A percentile compares a stretch with the other conserved stretches of the same genome.
Evolutionary conservation across 179 eudicot genomes (phyloP).

Genomic region (Beta lomatogona): DNA sequence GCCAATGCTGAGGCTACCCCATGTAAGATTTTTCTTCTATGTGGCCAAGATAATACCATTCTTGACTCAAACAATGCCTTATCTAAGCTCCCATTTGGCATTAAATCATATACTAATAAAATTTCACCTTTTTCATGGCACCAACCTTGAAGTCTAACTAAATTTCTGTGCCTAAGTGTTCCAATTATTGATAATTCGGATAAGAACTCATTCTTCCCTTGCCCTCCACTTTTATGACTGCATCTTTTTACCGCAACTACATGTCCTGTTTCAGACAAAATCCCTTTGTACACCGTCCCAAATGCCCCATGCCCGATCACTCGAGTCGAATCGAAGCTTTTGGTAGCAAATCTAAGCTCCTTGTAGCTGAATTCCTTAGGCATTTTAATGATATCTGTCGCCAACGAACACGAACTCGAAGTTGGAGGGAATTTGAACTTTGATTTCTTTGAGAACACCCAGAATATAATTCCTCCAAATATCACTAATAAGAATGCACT

Average conservation of each 20-base stretch:
- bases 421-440: constrained; percentile 16
- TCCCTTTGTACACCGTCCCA: constrained; percentile 65
- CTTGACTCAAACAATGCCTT: constrained; percentile 47
- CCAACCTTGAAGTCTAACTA: constrained; percentile 51
- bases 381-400: constrained; percentile 40
- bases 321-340: constrained; percentile 45
- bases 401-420: constrained; percentile 26
- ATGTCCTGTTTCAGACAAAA: constrained; percentile 44
- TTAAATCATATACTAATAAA: constrained; percentile 39
- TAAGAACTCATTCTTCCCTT: constrained; percentile 57
- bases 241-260: constrained; percentile 62
- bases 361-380: constrained; percentile 65
- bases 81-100: constrained; percentile 50
- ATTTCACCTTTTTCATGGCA: constrained; percentile 50
- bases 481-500: constrained; percentile 42
- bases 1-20: constrained; percentile 64
- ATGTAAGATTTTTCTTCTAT: constrained; percentile 39
- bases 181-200: constrained; percentile 64
- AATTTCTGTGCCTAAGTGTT: constrained; percentile 61
- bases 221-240: constrained; percentile 43
- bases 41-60: constrained; percentile 39
- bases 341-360: constrained; percentile 55
- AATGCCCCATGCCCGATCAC: constrained; percentile 68
- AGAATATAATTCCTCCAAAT: constrained; percentile 39
- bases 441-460: constrained; percentile 35